Evolutionary conservation across 805 yeast species (phyloP).

Genomic region (Saturnispora galanensis): DNA sequence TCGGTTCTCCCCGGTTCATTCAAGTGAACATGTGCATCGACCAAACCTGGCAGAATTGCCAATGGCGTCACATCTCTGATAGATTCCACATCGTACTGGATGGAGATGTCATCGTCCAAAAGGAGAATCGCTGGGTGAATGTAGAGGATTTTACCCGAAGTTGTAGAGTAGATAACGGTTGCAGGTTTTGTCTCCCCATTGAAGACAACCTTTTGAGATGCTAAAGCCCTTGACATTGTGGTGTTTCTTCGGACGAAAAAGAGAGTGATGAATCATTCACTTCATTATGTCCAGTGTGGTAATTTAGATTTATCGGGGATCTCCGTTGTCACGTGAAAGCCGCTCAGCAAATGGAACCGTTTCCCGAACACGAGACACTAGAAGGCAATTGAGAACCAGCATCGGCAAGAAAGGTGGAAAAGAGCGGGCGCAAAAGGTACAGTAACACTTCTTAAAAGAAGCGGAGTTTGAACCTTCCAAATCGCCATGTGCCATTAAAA

Average conservation of each 20-base stretch:
- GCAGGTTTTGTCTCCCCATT: slow-evolving; percentile 42
- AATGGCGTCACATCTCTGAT: slow-evolving; percentile 51
- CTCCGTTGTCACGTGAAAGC: too few species aligned
- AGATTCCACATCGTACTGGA: slow-evolving; percentile 31
- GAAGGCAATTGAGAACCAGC: too few species aligned
- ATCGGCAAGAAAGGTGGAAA: too few species aligned
- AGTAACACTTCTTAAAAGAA: too few species aligned
- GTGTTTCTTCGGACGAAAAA: neutral
- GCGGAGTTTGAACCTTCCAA: too few species aligned
- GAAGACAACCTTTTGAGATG: slow-evolving; percentile 50
- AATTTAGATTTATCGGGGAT: too few species aligned
- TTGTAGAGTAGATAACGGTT: slow-evolving; percentile 51
- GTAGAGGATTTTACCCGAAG: slow-evolving; percentile 49
- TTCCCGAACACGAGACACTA: too few species aligned
- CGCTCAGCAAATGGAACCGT: too few species aligned
- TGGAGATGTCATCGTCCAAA: slow-evolving; percentile 31
- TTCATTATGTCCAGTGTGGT: too few species aligned
- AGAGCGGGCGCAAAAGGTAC: too few species aligned
- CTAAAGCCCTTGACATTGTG: slow-evolving; percentile 49
- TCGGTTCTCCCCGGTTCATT: slow-evolving; percentile 98
- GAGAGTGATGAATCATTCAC: neutral
- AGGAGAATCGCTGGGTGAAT: slow-evolving; percentile 33
- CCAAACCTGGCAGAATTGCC: slow-evolving; percentile 78
- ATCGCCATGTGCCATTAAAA: too few species aligned
- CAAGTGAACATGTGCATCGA: slow-evolving; percentile 88